Conservation (phyloP, 331 rosid genomes). For the Telfairia occidentalis region DNA sequence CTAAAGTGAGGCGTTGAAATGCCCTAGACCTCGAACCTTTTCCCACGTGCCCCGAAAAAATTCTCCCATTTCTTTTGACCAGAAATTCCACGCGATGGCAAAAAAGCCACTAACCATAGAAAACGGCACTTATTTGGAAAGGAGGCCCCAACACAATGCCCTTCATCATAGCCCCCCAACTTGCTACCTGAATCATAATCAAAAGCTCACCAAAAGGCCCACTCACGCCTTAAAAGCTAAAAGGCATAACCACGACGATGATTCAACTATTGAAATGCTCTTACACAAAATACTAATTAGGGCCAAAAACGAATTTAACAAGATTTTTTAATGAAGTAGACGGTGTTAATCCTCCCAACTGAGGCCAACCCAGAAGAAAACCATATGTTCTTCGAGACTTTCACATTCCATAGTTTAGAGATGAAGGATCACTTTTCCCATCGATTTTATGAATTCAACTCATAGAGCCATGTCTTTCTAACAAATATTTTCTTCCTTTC, state of each 20-base stretch:
- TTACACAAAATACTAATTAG: background rate
- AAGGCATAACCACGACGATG: background rate
- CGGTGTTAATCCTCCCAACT: background rate
- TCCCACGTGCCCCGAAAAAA: background rate
- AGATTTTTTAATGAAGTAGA: background rate
- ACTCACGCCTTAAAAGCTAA: background rate
- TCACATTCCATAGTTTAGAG: background rate
- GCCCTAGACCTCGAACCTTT: background rate
- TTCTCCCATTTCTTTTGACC: background rate
- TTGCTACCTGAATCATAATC: constrained; percentile 1
- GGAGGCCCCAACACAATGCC: background rate
- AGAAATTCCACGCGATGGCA: background rate
- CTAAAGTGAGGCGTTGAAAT: background rate
- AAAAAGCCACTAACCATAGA: background rate
- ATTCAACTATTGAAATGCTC: background rate
- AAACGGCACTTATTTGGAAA: background rate
- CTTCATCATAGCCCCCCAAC: background rate
- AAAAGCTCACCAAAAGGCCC: background rate
- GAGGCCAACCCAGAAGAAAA: background rate
- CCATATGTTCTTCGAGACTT: background rate
- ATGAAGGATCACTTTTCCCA: too few species aligned
- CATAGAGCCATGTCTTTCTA: background rate
- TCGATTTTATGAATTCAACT: background rate
- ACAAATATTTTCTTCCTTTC: background rate
- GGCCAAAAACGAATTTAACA: background rate